Conservation (phyloP, 2,329 filamentous ascomycete species). For the Fusarium sp. region DNA sequence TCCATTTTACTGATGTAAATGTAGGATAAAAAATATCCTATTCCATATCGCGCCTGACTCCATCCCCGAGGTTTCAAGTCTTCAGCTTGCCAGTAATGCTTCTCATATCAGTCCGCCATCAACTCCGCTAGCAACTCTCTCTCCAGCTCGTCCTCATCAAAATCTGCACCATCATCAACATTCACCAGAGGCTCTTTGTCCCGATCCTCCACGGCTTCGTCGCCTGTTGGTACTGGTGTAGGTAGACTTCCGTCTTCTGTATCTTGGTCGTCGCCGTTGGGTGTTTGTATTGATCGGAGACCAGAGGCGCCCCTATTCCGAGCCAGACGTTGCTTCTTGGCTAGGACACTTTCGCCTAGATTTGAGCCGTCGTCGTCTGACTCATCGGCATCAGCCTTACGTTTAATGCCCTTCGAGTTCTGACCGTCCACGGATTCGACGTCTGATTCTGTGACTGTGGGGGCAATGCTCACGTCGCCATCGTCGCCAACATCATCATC, state of each 20-base stretch:
- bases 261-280: constrained; percentile 49
- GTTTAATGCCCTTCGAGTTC: constrained; percentile 45
- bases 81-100: constrained; percentile 59
- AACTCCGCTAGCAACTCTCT: constrained; percentile 71
- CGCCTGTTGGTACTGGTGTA: constrained; percentile 51
- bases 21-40: neutral
- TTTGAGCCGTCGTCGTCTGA: constrained; percentile 48
- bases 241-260: constrained; percentile 52
- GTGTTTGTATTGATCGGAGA: constrained; percentile 57
- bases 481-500: constrained; percentile 62
- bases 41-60: neutral
- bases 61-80: constrained; percentile 14
- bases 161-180: constrained; percentile 50
- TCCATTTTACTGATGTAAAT: constrained; percentile 3
- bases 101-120: constrained; percentile 56
- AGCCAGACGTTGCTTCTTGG: constrained; percentile 63
- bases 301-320: constrained; percentile 57
- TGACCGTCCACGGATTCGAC: constrained; percentile 45
- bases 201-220: constrained; percentile 46
- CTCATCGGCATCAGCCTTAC: constrained; percentile 48
- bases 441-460: constrained; percentile 40
- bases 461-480: constrained; percentile 47
- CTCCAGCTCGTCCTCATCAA: constrained; percentile 68
- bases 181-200: constrained; percentile 42
- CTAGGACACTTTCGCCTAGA: constrained; percentile 52